Conservation (phyloP, 257 asterid genomes). For the Solanum dulcamara region DNA sequence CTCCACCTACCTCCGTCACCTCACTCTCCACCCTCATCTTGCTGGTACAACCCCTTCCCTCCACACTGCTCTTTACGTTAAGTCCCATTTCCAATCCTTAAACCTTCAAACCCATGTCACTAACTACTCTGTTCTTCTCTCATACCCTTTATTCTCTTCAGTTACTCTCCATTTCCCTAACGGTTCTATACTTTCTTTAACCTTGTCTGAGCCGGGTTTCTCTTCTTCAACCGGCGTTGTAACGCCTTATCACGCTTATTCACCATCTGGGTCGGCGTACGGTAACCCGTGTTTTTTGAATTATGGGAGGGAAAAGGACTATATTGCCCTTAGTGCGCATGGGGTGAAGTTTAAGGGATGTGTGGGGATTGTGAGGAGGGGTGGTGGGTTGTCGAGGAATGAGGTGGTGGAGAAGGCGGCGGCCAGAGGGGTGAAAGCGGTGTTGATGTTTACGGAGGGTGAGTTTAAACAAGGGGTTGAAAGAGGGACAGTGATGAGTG, state of each 20-base stretch:
- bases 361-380: constrained; percentile 75
- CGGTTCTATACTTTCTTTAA: constrained; percentile 23
- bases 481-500: constrained; percentile 89
- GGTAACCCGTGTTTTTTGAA: constrained; percentile 59
- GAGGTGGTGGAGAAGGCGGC: constrained; percentile 67
- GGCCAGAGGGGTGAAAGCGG: constrained; percentile 68
- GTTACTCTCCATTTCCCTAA: constrained; percentile 38
- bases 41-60: constrained; percentile 71
- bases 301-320: constrained; percentile 74
- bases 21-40: constrained; percentile 89
- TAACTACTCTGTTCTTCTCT: constrained; percentile 62
- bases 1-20: constrained; percentile 71
- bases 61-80: constrained; percentile 53
- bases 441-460: constrained; percentile 73
- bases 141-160: constrained; percentile 61
- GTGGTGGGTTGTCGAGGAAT: constrained; percentile 59
- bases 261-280: constrained; percentile 75
- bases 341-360: constrained; percentile 59
- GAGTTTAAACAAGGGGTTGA: constrained; percentile 50
- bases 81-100: constrained; percentile 48
- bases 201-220: constrained; percentile 41
- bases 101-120: constrained; percentile 36
- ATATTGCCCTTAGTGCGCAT: constrained; percentile 26
- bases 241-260: constrained; percentile 73
- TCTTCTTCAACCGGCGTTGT: constrained; percentile 30